A percentile compares a stretch with the other conserved stretches of the same genome.
Evolutionary conservation across 768 basidiomycete genomes (phyloP).

Genomic region (Rossbeevera mucosa): DNA sequence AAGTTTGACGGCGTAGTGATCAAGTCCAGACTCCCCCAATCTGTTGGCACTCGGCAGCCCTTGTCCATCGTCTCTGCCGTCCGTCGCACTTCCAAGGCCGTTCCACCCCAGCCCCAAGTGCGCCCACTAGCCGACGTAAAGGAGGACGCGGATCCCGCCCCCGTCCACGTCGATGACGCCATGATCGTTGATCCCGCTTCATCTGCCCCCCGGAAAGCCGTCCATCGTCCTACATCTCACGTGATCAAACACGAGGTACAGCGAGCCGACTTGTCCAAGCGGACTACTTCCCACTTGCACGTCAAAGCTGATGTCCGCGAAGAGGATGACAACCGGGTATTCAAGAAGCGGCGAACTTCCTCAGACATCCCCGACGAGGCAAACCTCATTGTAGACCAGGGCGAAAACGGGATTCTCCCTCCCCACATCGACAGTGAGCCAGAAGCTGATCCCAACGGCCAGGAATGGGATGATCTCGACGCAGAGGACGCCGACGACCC

Average conservation of each 20-base stretch:
- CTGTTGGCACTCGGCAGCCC: constrained; percentile 43
- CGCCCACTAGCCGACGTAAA: constrained; percentile 29
- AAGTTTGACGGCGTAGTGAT: constrained; percentile 63
- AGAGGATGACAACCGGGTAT: constrained; percentile 55
- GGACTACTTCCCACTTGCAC: constrained; percentile 31
- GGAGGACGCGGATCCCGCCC: constrained; percentile 18
- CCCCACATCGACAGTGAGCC: constrained; percentile 41
- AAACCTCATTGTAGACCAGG: constrained; percentile 41
- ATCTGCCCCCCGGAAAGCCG: constrained; percentile 7
- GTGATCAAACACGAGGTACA: constrained; percentile 28
- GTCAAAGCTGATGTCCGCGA: constrained; percentile 38
- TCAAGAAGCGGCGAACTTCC: constrained; percentile 75
- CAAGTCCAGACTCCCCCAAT: constrained; percentile 40
- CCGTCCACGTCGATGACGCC: constrained; percentile 43
- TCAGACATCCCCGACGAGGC: constrained; percentile 51
- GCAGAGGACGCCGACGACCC: constrained; percentile 91
- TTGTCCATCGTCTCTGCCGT: constrained; percentile 48
- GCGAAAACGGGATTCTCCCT: constrained; percentile 34
- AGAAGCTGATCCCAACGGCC: constrained; percentile 62
- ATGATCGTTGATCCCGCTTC: constrained; percentile 48
- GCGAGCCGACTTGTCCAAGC: constrained; percentile 24
- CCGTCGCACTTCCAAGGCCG: constrained; percentile 35
- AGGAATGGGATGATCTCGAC: constrained; percentile 88
- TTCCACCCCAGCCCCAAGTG: constrained; percentile 18
- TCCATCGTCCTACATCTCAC: constrained; percentile 29